Base-by-base conservation (phyloP, 202 grass and related monocot species). In the Hordeum pubiflorum region DNA sequence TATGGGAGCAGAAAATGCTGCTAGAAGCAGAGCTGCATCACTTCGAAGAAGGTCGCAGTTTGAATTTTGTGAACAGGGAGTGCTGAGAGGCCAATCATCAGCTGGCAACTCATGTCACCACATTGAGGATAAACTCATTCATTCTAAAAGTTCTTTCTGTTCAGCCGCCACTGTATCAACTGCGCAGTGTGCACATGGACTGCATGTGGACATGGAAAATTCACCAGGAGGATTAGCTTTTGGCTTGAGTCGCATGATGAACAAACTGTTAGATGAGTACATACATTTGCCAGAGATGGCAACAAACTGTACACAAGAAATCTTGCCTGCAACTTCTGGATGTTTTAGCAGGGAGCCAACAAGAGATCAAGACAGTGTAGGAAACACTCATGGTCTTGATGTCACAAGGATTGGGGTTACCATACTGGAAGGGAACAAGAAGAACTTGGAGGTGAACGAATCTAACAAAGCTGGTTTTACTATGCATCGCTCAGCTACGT, bases 31-130 rank as follows among this genome's bases (percentile, higher is more conserved):
- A 54, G 63, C 40, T 69, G 39, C 77, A 80, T 81, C 83, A 52
- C 76, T 90, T 68, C 73, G 72, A 70, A 66, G 88, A 85, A 88
- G 71, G 23, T 43, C 91, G 86, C 23, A 86, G 55, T 87, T 87
- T 11, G 76, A 77, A 78, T 20, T 17, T 29, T 69, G 84, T 76
- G 84, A 82, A 57, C 76, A 84, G 38, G 22, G 75, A 62, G 59
- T 62, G 26, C 75, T 58, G 46, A 79, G 23, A 78, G 44, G 32
- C 15, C 41, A 78, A 56, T 68, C 55, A 14, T 76, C 27, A 77
- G 67, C 10, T 50, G 34, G 83, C 18, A 84, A 78, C 21, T 55
- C 52, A 58, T 38, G 69, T 23, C 13, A 43, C 54, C 64, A 55
- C 17, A 61, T 72, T 31, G 21, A 79, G 43, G 80, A 74, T 68